These are phyloP conservation scores for Caloboletus firmus DNA, from an alignment of 1,284 basidiomycete species.

Conservation along the genomic window DNA sequence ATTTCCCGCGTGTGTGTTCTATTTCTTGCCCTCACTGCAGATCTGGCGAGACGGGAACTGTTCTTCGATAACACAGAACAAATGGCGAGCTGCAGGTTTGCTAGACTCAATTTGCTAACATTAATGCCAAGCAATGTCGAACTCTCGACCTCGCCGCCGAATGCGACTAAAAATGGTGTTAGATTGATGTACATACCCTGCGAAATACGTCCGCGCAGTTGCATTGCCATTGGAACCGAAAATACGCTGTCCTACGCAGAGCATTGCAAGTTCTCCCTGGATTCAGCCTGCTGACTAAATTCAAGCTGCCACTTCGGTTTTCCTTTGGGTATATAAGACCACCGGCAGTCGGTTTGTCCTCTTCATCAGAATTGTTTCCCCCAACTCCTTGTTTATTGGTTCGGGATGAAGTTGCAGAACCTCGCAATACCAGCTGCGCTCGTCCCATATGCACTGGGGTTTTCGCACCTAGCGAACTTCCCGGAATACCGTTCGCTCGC, in stretches of 20 bases:
- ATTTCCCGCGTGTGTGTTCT: not conserved
- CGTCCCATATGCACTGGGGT: conserved; percentile 13
- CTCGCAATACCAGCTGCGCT: conserved; percentile 8
- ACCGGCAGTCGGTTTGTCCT: too few species aligned
- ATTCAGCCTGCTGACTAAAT: not conserved
- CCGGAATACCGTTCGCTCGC: conserved; percentile 23
- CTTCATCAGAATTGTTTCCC: not conserved
- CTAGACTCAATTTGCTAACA: too few species aligned
- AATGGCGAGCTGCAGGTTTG: not conserved
- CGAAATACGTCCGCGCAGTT: not conserved
- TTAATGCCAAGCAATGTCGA: not conserved
- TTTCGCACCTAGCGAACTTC: conserved; percentile 16
- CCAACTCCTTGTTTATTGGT: not conserved
- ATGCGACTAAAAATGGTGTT: not conserved
- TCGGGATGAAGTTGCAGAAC: conserved; percentile 15
- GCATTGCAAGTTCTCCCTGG: not conserved
- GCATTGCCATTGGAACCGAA: not conserved
- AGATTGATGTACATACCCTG: not conserved
- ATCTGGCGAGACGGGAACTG: not conserved
- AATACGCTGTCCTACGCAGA: not conserved
- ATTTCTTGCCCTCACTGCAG: not conserved
- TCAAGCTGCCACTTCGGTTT: not conserved
- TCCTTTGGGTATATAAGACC: not conserved
- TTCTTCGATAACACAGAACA: not conserved
- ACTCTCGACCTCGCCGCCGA: not conserved